phyloP scores from a whole-genome alignment of 2,329 filamentous ascomycete species.

The Orbilia javanica region DNA sequence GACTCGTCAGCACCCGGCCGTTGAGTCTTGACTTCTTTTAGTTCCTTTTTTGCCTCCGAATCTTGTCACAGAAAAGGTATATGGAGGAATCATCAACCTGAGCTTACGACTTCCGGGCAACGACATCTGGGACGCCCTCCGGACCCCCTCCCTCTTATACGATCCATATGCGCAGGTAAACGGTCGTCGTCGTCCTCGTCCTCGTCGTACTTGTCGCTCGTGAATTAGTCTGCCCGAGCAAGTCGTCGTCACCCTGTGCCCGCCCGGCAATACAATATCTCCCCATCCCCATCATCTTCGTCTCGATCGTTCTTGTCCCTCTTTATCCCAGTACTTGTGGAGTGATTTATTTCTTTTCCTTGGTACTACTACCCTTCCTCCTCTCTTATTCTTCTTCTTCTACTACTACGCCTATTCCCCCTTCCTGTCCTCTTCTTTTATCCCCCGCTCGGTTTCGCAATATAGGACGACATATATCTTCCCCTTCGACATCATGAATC shows the following conservation, averaged over 20 bases:
- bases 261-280: constrained; percentile 44
- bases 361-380: constrained; percentile 56
- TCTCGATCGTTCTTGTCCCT: constrained; percentile 55
- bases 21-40: not conserved
- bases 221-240: constrained; percentile 48
- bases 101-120: constrained; percentile 59
- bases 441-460: constrained; percentile 47
- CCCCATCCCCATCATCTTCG: constrained; percentile 54
- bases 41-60: constrained; percentile 42
- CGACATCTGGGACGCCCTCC: constrained; percentile 55
- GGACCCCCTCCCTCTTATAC: constrained; percentile 34
- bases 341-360: constrained; percentile 61
- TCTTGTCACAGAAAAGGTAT: constrained; percentile 26
- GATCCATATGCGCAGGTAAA: constrained; percentile 54
- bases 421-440: constrained; percentile 26
- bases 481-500: constrained; percentile 64
- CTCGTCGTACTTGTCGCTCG: constrained; percentile 45
- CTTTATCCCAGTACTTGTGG: constrained; percentile 62
- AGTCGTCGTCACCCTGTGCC: constrained; percentile 58
- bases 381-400: constrained; percentile 45
- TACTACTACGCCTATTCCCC: constrained; percentile 37
- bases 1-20: constrained; percentile 30
- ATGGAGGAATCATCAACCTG: constrained; percentile 49
- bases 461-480: constrained; percentile 60
- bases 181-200: constrained; percentile 47